Conservation (phyloP, 306 rosid genomes). For the Comarum palustre region DNA sequence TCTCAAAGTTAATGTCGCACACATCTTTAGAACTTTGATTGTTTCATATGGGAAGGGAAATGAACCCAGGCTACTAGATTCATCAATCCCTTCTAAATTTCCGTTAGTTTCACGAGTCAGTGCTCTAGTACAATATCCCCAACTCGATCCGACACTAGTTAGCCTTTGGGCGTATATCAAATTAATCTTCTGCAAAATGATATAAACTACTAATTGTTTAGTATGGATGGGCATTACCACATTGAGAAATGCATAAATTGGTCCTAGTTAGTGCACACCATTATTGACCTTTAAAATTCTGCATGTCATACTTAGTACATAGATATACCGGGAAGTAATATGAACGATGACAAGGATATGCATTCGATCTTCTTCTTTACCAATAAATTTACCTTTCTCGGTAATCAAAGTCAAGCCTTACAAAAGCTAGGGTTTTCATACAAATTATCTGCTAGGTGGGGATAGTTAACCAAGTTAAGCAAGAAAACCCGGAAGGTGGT, state of each 20-base stretch:
- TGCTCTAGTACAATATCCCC: neutral
- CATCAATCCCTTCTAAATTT: no score
- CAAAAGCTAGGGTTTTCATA: neutral
- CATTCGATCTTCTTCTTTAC: conserved; percentile 6
- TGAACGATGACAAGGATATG: conserved; percentile 13
- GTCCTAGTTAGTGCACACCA: neutral
- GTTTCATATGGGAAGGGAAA: conserved; percentile 12
- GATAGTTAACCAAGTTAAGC: conserved; percentile 19
- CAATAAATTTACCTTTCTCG: conserved; percentile 17
- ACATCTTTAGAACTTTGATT: neutral
- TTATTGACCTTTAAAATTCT: neutral
- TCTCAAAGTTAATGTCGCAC: neutral
- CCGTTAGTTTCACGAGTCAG: neutral
- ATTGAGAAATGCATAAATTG: neutral
- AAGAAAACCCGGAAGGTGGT: conserved; percentile 76
- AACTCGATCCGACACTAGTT: neutral
- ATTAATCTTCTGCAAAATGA: neutral
- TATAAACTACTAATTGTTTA: neutral
- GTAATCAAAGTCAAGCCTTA: neutral
- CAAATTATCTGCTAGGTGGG: neutral
- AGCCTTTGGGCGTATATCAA: neutral
- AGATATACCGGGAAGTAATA: neutral
- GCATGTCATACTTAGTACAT: neutral
- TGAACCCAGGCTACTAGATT: neutral
- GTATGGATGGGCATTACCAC: neutral